phyloP scores from a whole-genome alignment of 2,329 filamentous ascomycete species.

The Aspergillus terreus region DNA sequence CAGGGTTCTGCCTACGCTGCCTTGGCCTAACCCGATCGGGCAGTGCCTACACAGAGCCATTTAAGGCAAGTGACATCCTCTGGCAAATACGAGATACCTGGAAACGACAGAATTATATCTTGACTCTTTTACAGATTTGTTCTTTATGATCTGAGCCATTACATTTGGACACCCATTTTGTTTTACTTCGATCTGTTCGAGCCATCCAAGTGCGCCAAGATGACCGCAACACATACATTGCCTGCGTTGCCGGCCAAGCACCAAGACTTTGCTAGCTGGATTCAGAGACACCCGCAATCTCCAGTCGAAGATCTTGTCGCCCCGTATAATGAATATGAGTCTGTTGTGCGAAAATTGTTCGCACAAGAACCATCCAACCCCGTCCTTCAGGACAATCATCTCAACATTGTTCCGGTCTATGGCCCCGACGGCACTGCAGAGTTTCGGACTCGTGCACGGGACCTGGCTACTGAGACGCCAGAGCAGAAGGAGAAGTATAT shows the following conservation, averaged over 20 bases:
- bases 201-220: neutral
- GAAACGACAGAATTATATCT: neutral
- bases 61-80: neutral
- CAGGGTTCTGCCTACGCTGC: neutral
- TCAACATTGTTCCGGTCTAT: conserved; percentile 37
- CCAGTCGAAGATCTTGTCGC: conserved; percentile 27
- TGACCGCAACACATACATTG: conserved; percentile 13
- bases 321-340: conserved; percentile 38
- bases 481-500: conserved; percentile 32
- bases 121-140: neutral
- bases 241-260: conserved; percentile 29
- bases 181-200: no score
- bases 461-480: conserved; percentile 26
- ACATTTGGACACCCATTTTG: neutral
- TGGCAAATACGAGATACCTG: neutral
- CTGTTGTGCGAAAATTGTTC: conserved; percentile 33
- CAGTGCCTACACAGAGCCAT: neutral
- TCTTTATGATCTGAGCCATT: neutral
- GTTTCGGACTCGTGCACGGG: conserved; percentile 29
- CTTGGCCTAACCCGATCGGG: conserved; percentile 1
- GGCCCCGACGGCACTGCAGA: conserved; percentile 18
- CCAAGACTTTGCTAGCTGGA: conserved; percentile 23
- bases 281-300: conserved; percentile 20
- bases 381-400: conserved; percentile 23
- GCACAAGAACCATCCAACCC: conserved; percentile 36